Base-by-base conservation (phyloP, 1,284 basidiomycete species). In the Cystobasidiaceae sp. region DNA sequence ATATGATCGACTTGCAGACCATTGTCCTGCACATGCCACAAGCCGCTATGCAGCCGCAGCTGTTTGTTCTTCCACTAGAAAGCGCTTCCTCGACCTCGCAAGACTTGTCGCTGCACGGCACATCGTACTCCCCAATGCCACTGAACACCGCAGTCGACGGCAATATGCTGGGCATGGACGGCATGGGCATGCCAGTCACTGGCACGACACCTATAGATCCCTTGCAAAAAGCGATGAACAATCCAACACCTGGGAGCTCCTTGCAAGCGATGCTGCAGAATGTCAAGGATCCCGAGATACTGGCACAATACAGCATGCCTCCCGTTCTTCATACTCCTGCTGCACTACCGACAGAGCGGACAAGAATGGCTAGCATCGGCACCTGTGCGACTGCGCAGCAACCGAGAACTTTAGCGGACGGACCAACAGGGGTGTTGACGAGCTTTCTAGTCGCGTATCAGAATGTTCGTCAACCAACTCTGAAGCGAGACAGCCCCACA, bases 11-110 rank as follows among this genome's bases (percentile, higher is more conserved):
- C n/a, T n/a, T 8, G 17, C 28, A 64, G 61, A 17, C 44, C 21
- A 27, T 64, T 4, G 25, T 64, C n/a, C 17, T 49, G 3, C 61
- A 64, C 32, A 39, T 64, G 8, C 51, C 61, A 7, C 39, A 33
- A n/a, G 23, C 39, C 34, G 52, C 28, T 30, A 27, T 51, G 11
- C 41, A 43, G 52, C 61, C 61, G 3, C 43, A 45, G 28, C 46
- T 64, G 13, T 44, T 23, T 21, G 34, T 64, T 4, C 17, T 33
- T 3, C 3, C 51, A n/a, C 43, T 64, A 8, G 54, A 44, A 23
- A 9, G n/a, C 21, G 13, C 25, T 43, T 17, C 25, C 6, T 13
- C 39, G 4, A 44, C 54, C 8, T 17, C 54, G 2, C 54, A 56
- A 27, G 54, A 56, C 23, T 17, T 56, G 13, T 39, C 54, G 7